These are phyloP conservation scores for Penstemon newberryi DNA, from an alignment of 257 asterid species.

Conservation along the genomic window DNA sequence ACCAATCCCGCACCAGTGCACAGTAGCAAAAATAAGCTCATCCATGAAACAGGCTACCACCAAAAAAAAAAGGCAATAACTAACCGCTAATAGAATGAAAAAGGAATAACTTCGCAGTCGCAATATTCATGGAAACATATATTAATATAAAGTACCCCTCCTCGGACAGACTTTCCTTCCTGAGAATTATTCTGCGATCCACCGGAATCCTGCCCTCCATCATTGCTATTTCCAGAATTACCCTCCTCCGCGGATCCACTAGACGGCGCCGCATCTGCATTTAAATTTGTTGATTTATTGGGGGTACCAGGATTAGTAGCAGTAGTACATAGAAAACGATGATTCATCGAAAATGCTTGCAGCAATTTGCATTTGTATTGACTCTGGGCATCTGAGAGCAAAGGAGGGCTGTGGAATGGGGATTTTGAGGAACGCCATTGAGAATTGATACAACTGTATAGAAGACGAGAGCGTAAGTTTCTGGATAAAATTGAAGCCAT, in stretches of 20 bases:
- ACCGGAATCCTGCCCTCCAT: conserved; percentile 42
- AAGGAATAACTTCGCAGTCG: not conserved
- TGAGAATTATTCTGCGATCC: conserved; percentile 23
- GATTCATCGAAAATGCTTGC: conserved; percentile 9
- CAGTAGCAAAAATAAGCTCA: conserved; percentile 77
- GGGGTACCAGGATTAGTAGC: conserved; percentile 26
- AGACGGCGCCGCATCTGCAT: conserved; percentile 31
- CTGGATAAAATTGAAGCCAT: conserved; percentile 44
- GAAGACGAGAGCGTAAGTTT: conserved; percentile 31
- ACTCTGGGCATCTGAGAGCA: conserved; percentile 7
- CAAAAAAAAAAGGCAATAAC: not conserved
- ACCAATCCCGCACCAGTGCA: conserved; percentile 86
- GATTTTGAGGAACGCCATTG: conserved; percentile 20
- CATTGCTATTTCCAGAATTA: conserved; percentile 38
- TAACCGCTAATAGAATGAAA: not conserved
- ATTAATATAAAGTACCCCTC: conserved; percentile 49
- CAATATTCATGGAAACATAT: not conserved
- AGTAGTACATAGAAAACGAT: conserved; percentile 41
- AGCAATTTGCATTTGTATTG: conserved; percentile 25
- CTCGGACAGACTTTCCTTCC: conserved; percentile 68
- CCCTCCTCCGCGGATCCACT: conserved; percentile 44
- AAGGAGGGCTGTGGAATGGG: conserved; percentile 24
- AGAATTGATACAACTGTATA: conserved; percentile 29
- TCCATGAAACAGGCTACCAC: conserved; percentile 85
- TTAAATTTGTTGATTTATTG: conserved; percentile 36